phyloP scores from a whole-genome alignment of 2,329 filamentous ascomycete genomes.

The Xylaria sp. region DNA sequence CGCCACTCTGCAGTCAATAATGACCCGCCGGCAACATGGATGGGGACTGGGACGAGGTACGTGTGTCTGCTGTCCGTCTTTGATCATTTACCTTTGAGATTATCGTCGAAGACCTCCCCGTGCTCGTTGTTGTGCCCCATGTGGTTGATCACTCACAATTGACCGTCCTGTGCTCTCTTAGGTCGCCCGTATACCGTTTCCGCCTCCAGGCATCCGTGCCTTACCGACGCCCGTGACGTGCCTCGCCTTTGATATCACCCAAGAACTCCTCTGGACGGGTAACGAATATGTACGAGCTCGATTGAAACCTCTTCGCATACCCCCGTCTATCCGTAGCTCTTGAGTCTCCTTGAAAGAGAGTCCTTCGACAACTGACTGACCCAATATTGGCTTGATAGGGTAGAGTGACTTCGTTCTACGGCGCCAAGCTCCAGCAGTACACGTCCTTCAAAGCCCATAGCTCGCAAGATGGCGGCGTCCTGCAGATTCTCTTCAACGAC shows the following conservation, averaged over 20 bases:
- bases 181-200: conserved; percentile 84
- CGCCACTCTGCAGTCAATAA: conserved; percentile 35
- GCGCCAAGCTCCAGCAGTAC: conserved; percentile 85
- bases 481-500: conserved; percentile 91
- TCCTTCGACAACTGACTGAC: conserved; percentile 29
- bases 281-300: conserved; percentile 79
- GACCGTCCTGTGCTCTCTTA: conserved; percentile 50
- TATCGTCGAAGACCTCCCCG: no score
- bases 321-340: background rate
- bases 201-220: conserved; percentile 77
- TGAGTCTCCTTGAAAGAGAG: background rate
- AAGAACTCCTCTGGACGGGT: conserved; percentile 93
- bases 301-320: conserved; percentile 7
- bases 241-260: conserved; percentile 86
- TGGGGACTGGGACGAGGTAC: conserved; percentile 75
- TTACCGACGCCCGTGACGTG: conserved; percentile 78
- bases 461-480: conserved; percentile 78
- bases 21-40: conserved; percentile 63
- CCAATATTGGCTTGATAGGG: conserved; percentile 65
- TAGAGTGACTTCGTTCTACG: conserved; percentile 87
- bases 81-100: background rate
- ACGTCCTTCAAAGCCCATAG: conserved; percentile 88
- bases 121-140: background rate
- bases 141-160: background rate
- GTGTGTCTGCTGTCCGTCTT: conserved; percentile 43